A percentile compares a stretch with the other conserved stretches of the same genome.
These are phyloP conservation scores for Agaricus subrufescens DNA, from an alignment of 768 basidiomycete species.

Conservation along the genomic window DNA sequence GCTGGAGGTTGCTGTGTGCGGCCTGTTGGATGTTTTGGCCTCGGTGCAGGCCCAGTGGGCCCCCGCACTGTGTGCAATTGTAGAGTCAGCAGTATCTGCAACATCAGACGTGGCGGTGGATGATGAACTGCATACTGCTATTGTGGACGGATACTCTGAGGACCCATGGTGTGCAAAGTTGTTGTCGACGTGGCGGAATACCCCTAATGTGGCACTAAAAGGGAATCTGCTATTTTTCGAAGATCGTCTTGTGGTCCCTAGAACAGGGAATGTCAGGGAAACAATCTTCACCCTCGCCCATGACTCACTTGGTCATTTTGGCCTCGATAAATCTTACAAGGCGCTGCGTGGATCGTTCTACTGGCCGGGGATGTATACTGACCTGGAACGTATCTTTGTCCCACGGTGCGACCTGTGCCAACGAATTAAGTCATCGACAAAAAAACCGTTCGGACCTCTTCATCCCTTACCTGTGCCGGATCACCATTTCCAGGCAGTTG, in stretches of 20 bases:
- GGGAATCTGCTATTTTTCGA: conserved; percentile 21
- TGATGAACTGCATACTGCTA: background rate
- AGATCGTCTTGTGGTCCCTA: conserved; percentile 17
- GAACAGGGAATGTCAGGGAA: conserved; percentile 16
- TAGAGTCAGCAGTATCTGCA: background rate
- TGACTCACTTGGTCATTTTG: conserved; percentile 27
- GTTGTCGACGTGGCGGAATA: background rate
- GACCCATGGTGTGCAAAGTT: conserved; percentile 3
- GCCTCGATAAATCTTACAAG: conserved; percentile 26
- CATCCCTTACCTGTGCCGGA: conserved; percentile 16
- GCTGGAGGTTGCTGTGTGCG: background rate
- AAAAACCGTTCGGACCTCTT: conserved; percentile 25
- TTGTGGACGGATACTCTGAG: background rate
- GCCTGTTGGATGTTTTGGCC: background rate
- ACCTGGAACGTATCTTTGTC: conserved; percentile 29
- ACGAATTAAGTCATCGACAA: conserved; percentile 27
- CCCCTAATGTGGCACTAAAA: background rate
- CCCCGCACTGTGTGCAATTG: no score
- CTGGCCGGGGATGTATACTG: conserved; percentile 30
- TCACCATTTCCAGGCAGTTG: background rate
- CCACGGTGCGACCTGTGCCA: conserved; percentile 29
- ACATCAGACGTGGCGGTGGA: background rate
- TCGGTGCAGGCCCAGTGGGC: no score
- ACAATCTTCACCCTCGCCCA: conserved; percentile 23
- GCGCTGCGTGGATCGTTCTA: conserved; percentile 21